Base-by-base conservation (phyloP, 208 protist genomes). In the Phytomonas sp. region DNA sequence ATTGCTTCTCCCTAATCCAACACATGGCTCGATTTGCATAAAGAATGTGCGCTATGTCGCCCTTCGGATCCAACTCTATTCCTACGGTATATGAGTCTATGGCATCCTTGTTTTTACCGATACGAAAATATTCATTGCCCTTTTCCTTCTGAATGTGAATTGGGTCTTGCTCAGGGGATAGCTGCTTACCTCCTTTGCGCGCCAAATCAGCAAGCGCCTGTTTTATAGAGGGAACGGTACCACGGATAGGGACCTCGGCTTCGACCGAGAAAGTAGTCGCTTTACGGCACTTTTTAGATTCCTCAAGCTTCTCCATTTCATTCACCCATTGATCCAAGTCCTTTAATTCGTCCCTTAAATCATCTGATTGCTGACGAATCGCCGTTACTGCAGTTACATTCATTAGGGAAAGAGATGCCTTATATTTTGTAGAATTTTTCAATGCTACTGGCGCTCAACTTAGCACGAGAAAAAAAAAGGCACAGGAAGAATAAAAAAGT, bases 1-100 rank as follows among this genome's bases (percentile, higher is more conserved):
- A 96, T 61, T 82, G 64, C 17, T 79, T 74, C 28, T 84, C 65
- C 71, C 95, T 95, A 46, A 97, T 76, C 62, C 89, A 87, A 69
- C 88, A 94, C 82, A 95, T 87, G 0, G 90, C 75, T 31, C 91
- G 83, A 70, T 97, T 97, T 56, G 80, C 84, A 73, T 96, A 95
- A 15, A 97, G 73, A 23, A 97, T 75, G 73, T 95, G 82, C 15
- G 84, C 82, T 23, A 76, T 68, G 30, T 72, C 13, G 71, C 82
- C 83, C 53, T 83, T 73, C 29, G 86, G 80, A 70, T 94, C 93
- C n/a, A 94, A 63, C 59, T 95, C 80, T 36, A 97, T 97, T 63
- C 89, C 93, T 8, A 66, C 74, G 17, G 81, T 86, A 75, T 97
- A 97, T 30, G 83, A 78, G 31, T 84, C 75, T 65, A 96, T 81